A percentile compares a stretch with the other conserved stretches of the same genome.
These are phyloP conservation scores for Salix suchowensis DNA, from an alignment of 345 rosid genomes.

Conservation along the genomic window DNA sequence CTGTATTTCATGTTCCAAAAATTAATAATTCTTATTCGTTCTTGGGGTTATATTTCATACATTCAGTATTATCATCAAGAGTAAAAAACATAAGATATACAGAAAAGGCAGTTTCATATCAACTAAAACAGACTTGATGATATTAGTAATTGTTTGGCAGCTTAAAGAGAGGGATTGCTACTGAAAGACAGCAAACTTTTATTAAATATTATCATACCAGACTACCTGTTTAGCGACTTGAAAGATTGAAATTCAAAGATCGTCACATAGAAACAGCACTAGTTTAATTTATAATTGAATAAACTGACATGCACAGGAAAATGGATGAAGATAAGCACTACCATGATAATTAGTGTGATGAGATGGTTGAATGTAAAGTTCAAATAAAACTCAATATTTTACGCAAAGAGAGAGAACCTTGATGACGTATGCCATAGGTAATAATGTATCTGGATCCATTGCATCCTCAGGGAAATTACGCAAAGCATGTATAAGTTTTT, in stretches of 20 bases:
- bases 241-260: neutral
- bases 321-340: neutral
- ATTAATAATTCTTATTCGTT: neutral
- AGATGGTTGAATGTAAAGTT: neutral
- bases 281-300: neutral
- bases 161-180: neutral
- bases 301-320: neutral
- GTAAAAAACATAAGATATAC: neutral
- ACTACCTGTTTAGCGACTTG: neutral
- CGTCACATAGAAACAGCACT: neutral
- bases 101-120: neutral
- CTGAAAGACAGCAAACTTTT: neutral
- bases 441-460: slow-evolving; percentile 79
- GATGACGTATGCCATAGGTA: slow-evolving; percentile 86
- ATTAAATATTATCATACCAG: neutral
- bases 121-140: neutral
- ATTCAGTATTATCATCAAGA: neutral
- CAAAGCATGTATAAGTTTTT: slow-evolving; percentile 84
- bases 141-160: neutral
- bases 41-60: neutral
- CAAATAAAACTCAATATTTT: neutral
- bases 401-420: slow-evolving; percentile 40
- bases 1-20: neutral
- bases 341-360: neutral
- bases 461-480: slow-evolving; percentile 90